Percentiles rank a stretch among this genome's conserved stretches.
phyloP scores from a whole-genome alignment of 768 basidiomycete genomes.

The Leccinum subgranulosum region DNA sequence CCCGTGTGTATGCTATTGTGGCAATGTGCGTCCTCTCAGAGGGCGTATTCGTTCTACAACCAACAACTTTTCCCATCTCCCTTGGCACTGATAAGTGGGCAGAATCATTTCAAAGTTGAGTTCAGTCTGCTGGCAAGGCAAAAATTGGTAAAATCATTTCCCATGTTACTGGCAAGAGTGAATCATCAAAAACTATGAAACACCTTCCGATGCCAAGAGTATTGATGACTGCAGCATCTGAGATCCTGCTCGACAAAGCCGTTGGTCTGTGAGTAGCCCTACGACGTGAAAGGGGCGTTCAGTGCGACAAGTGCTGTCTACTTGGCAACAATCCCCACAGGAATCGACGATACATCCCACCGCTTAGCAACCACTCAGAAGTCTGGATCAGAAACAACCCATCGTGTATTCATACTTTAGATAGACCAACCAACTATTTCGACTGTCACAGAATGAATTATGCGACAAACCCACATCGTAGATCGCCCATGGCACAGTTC shows the following conservation, averaged over 20 bases:
- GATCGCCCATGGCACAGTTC: not conserved
- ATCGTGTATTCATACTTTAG: conserved; percentile 9
- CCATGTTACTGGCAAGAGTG: not conserved
- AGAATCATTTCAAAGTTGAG: too few species aligned
- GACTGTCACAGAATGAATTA: not conserved
- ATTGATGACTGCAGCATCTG: too few species aligned
- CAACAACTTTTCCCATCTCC: too few species aligned
- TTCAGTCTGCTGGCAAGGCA: too few species aligned
- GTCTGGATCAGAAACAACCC: conserved; percentile 8
- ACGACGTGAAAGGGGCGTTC: too few species aligned
- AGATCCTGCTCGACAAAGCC: too few species aligned
- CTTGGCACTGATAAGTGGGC: too few species aligned
- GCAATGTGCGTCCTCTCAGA: not conserved
- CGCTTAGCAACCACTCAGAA: not conserved
- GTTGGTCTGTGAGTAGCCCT: too few species aligned
- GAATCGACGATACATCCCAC: not conserved
- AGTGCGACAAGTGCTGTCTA: not conserved
- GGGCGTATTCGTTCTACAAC: too few species aligned
- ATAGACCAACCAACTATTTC: conserved; percentile 10
- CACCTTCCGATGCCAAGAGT: not conserved
- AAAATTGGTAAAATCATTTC: not conserved
- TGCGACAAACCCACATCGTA: not conserved
- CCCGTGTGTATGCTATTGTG: not conserved
- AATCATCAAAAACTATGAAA: not conserved
- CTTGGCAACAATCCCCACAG: not conserved